Base-by-base conservation (phyloP, 805 yeast genomes). In the Yamadazyma akitaensis region DNA sequence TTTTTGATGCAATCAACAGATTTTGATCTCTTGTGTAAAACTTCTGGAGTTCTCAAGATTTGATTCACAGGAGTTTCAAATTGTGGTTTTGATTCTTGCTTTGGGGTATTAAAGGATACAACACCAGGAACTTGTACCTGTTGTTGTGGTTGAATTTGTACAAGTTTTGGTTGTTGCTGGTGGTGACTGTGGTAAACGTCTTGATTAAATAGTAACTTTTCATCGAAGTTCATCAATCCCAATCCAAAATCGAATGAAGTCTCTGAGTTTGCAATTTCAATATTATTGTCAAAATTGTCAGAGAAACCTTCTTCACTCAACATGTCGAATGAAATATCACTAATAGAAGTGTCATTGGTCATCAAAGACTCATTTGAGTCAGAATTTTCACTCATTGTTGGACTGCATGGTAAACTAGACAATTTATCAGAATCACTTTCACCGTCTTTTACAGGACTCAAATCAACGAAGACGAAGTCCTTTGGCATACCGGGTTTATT, bases 401-500 rank as follows among this genome's bases (percentile, higher is more conserved):
- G 53, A 47, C 53, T 49, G 14, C 51, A 25, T 25, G 53, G 47
- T 31, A 45, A 42, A 18, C 26, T 19, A 13, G 45, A 17, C 5
- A 28, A 28, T 12, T 40, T 44, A 41, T 34, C 42, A n/a, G 44
- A 49, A 8, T 47, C 51, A 21, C 54, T 61, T 26, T 59, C 59
- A 24, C 56, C 61, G 42, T 58, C 50, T 50, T 67, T 66, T 24
- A 70, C 64, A 17, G 76, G 76, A 16, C 74, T 68, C 52, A 72
- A 68, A 53, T 72, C 75, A 37, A 72, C 76, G 52, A 72, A 72
- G 16, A 72, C 74, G 50, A 71, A 72, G 52, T 70, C 75, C 57
- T 68, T 70, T 42, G 73, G 74, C 63, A 63, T 66, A 3, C 76
- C 76, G 7, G 75, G 75, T 56, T 62, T 66, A 53, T 66, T 62